Percentiles rank a stretch among this genome's conserved stretches.
These are phyloP conservation scores for Rhynchosporium graminicola DNA, from an alignment of 2,329 filamentous ascomycete species.

Conservation along the genomic window DNA sequence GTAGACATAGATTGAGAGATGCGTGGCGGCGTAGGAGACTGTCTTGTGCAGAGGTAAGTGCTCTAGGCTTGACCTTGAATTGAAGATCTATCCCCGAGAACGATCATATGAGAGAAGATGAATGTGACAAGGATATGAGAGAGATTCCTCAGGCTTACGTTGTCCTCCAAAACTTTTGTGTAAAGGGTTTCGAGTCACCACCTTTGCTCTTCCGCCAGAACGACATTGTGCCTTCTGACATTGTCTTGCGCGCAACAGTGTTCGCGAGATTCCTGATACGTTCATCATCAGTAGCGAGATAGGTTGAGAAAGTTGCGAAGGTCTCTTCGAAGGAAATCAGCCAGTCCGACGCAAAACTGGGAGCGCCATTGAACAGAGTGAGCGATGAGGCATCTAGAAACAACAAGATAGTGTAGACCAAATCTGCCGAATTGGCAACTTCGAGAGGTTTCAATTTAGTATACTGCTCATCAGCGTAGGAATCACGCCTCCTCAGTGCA, in stretches of 20 bases:
- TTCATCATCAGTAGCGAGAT: constrained; percentile 39
- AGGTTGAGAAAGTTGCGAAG: constrained; percentile 37
- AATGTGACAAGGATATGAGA: constrained; percentile 6
- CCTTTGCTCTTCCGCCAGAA: constrained; percentile 32
- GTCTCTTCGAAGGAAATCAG: constrained; percentile 41
- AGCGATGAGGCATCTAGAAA: constrained; percentile 58
- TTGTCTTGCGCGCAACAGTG: constrained; percentile 35
- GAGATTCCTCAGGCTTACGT: constrained; percentile 34
- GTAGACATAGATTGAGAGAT: background rate
- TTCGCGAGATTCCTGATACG: constrained; percentile 38
- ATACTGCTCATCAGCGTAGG: constrained; percentile 43
- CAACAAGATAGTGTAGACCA: constrained; percentile 55
- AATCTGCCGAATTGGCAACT: constrained; percentile 43
- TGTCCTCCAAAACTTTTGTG: constrained; percentile 41
- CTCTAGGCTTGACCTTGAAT: background rate
- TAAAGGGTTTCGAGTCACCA: constrained; percentile 30
- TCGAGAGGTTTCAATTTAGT: constrained; percentile 46
- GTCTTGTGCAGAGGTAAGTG: background rate
- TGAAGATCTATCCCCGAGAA: background rate
- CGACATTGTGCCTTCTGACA: constrained; percentile 33
- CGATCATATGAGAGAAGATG: background rate
- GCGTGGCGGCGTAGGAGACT: background rate
- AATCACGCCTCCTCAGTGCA: constrained; percentile 31
- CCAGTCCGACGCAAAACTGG: constrained; percentile 41
- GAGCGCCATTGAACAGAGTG: constrained; percentile 49